Base-by-base conservation (phyloP, 2,329 filamentous ascomycete species). In the Elsinoe ampelina region DNA sequence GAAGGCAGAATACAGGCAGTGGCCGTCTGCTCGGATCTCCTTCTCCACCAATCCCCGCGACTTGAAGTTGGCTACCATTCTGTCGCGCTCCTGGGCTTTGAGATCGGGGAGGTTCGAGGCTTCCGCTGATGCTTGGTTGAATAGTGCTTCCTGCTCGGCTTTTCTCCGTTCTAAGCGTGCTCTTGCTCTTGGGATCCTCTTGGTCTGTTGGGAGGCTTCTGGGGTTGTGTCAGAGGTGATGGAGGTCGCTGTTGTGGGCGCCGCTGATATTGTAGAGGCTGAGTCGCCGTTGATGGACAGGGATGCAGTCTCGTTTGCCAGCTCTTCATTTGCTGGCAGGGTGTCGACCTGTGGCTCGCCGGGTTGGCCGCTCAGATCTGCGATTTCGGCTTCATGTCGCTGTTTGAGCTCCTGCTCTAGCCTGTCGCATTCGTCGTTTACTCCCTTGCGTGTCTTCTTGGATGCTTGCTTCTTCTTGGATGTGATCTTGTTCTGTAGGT, bases 401-500 rank as follows among this genome's bases (percentile, higher is more conserved):
- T 80, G 77, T 55, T 75, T 76, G 39, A 83, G 68, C 58, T 82
- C 79, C 38, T 70, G 68, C 62, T 84, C 81, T 36, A 83, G 71
- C 22, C 72, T 68, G 17, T 80, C 80, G 66, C 82, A 84, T 65
- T 85, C 82, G 62, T 84, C 81, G 61, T 83, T 83, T 39, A 79
- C 72, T 35, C 72, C 73, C 62, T 78, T 83, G 51, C 82, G 77
- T 7, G 81, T 83, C 71, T 84, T 85, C 74, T 97, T 98, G 47
- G 86, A 95, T 13, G 93, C 91, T 63, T 87, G 86, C 77, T 96
- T 97, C 78, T 96, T 98, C 79, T 96, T 97, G 73, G 86, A 90
- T 4, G 89, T 96, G 66, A 95, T 84, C 59, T 86, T 84, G 52
- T 83, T 80, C 70, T 95, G 88, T 22, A 98, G 79, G 60, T 97